A percentile compares a stretch with the other conserved stretches of the same genome.
phyloP scores from a whole-genome alignment of 495 filamentous ascomycete species.

The Aspergillus ostianus region DNA sequence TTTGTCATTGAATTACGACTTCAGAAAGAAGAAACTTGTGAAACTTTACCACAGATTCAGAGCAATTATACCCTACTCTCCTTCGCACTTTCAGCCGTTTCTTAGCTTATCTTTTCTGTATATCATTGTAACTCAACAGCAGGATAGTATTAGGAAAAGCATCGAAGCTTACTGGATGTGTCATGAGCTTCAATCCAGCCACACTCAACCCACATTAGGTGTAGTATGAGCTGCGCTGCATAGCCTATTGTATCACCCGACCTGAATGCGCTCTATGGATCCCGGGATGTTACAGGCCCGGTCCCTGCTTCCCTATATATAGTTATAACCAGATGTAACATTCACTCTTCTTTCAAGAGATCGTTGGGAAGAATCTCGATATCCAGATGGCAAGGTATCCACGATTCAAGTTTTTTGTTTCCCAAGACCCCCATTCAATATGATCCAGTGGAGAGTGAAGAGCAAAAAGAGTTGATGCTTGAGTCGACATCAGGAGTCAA shows the following conservation, averaged over 20 bases:
- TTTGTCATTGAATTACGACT: too few relatives aligned
- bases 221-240: neutral
- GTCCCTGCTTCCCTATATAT: neutral
- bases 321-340: neutral
- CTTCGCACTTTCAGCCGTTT: too few relatives aligned
- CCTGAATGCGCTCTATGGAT: neutral
- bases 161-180: neutral
- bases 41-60: too few relatives aligned
- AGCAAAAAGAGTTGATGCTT: neutral
- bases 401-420: neutral
- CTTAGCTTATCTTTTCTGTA: neutral
- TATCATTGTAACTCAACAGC: neutral
- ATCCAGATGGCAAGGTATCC: neutral
- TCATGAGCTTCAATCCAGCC: neutral
- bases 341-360: neutral
- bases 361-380: neutral
- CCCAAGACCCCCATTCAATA: neutral
- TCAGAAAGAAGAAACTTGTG: too few relatives aligned
- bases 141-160: neutral
- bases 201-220: neutral
- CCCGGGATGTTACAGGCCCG: neutral
- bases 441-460: neutral
- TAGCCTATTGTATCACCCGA: neutral
- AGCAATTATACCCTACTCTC: too few relatives aligned
- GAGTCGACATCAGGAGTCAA: neutral